Evolutionary conservation across 768 basidiomycete species (phyloP).

Genomic region (Mycena polygramma): DNA sequence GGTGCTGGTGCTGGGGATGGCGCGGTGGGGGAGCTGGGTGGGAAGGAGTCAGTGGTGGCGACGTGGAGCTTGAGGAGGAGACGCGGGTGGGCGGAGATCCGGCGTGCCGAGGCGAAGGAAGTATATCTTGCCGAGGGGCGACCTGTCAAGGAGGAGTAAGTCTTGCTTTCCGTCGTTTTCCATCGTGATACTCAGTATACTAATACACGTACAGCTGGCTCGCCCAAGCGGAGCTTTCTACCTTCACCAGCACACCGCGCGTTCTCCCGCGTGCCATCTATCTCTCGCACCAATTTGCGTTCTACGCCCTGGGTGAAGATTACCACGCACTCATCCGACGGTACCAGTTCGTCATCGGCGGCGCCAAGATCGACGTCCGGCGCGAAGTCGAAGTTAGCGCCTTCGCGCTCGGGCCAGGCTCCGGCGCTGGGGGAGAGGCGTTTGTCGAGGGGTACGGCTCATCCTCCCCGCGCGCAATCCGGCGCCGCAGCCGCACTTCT

Average conservation of each 20-base stretch:
- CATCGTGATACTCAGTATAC: constrained; percentile 3
- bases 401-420: constrained; percentile 48
- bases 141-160: constrained; percentile 51
- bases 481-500: constrained; percentile 49
- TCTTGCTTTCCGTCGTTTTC: constrained; percentile 23
- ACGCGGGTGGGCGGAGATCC: constrained; percentile 67
- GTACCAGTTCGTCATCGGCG: constrained; percentile 70
- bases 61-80: constrained; percentile 74
- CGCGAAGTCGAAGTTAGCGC: constrained; percentile 77
- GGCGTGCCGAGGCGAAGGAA: constrained; percentile 43
- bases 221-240: constrained; percentile 86
- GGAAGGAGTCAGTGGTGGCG: constrained; percentile 60
- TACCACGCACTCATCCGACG: constrained; percentile 83
- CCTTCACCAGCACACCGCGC: constrained; percentile 67
- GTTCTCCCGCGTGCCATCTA: constrained; percentile 84
- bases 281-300: constrained; percentile 87
- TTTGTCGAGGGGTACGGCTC: constrained; percentile 64
- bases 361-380: constrained; percentile 76
- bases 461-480: constrained; percentile 56
- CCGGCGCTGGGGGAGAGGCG: constrained; percentile 52
- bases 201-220: constrained; percentile 64
- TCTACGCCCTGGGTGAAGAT: constrained; percentile 80
- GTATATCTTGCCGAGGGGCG: neutral
- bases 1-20: constrained; percentile 4
- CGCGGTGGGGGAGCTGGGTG: constrained; percentile 48